Evolutionary conservation across 192 early-diverging fungal species (phyloP).

Genomic region (Mortierella alpina): DNA sequence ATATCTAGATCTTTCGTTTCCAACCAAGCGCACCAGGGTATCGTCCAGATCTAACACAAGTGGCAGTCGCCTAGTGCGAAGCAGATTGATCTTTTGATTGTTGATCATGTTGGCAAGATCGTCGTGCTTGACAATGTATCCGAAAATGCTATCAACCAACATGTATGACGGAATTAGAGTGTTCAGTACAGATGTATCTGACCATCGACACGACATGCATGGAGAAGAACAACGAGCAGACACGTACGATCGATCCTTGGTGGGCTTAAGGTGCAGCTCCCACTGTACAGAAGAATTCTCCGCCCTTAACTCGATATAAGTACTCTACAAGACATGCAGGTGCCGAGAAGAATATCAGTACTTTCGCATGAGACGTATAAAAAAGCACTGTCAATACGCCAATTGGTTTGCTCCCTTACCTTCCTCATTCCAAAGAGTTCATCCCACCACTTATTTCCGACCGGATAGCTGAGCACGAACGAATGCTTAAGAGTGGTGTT

Average conservation of each 20-base stretch:
- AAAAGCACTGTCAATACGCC: too few species aligned
- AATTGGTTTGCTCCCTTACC: slow-evolving; percentile 38
- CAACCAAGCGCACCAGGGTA: slow-evolving; percentile 77
- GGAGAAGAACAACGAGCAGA: background rate
- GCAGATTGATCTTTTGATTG: slow-evolving; percentile 59
- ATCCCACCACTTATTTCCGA: slow-evolving; percentile 67
- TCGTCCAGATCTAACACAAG: slow-evolving; percentile 85
- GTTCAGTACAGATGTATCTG: background rate
- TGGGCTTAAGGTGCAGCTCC: slow-evolving; percentile 80
- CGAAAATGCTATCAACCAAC: slow-evolving; percentile 60
- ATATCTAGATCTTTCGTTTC: slow-evolving; percentile 68
- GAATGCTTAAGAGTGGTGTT: slow-evolving; percentile 58
- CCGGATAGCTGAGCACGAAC: slow-evolving; percentile 74
- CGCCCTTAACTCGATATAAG: slow-evolving; percentile 61
- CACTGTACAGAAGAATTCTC: slow-evolving; percentile 61
- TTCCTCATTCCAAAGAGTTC: slow-evolving; percentile 74
- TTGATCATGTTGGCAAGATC: slow-evolving; percentile 68
- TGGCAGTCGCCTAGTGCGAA: slow-evolving; percentile 65
- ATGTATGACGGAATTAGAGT: background rate
- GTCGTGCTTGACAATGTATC: slow-evolving; percentile 67
- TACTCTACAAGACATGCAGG: slow-evolving; percentile 49
- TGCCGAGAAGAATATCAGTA: background rate
- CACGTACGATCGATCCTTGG: slow-evolving; percentile 67
- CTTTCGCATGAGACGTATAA: slow-evolving; percentile 2
- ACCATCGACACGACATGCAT: background rate